Percentiles rank a stretch among this genome's conserved stretches.
These are phyloP conservation scores for Candida endomychidarum DNA, from an alignment of 805 yeast genomes.

Conservation along the genomic window DNA sequence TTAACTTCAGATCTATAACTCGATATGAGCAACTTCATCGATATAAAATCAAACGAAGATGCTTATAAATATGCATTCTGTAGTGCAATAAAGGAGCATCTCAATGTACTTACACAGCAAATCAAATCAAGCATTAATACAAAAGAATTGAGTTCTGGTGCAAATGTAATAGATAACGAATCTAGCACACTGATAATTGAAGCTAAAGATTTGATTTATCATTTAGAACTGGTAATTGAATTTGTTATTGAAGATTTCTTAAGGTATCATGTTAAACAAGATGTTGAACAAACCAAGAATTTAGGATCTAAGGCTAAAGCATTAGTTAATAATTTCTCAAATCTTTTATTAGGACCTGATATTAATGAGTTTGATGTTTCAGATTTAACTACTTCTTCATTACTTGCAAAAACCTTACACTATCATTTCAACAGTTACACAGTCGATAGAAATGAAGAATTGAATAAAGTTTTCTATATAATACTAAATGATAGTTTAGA, in stretches of 20 bases:
- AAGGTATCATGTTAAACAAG: slow-evolving; percentile 17
- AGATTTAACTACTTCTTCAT: slow-evolving; percentile 16
- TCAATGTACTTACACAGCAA: slow-evolving; percentile 18
- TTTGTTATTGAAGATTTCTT: slow-evolving; percentile 17
- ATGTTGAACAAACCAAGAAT: slow-evolving; percentile 14
- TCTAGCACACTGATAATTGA: slow-evolving; percentile 6
- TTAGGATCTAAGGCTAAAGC: slow-evolving; percentile 15
- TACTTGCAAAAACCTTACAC: slow-evolving; percentile 4
- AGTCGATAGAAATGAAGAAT: slow-evolving; percentile 16
- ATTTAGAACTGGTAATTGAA: slow-evolving; percentile 18
- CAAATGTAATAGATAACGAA: background rate
- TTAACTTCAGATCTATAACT: no score
- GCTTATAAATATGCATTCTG: slow-evolving; percentile 26
- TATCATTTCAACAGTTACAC: background rate
- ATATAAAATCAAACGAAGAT: slow-evolving; percentile 12
- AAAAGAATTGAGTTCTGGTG: no score
- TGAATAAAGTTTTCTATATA: slow-evolving; percentile 19
- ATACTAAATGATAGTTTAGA: slow-evolving; percentile 18
- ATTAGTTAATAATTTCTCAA: slow-evolving; percentile 16
- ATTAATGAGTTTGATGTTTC: slow-evolving; percentile 14
- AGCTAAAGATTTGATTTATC: slow-evolving; percentile 19
- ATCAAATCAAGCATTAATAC: background rate
- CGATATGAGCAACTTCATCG: slow-evolving; percentile 7
- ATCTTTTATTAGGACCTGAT: slow-evolving; percentile 22
- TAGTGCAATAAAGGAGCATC: slow-evolving; percentile 24